These are phyloP conservation scores for Colletotrichum nymphaeae DNA, from an alignment of 2,329 filamentous ascomycete genomes.

Conservation along the genomic window DNA sequence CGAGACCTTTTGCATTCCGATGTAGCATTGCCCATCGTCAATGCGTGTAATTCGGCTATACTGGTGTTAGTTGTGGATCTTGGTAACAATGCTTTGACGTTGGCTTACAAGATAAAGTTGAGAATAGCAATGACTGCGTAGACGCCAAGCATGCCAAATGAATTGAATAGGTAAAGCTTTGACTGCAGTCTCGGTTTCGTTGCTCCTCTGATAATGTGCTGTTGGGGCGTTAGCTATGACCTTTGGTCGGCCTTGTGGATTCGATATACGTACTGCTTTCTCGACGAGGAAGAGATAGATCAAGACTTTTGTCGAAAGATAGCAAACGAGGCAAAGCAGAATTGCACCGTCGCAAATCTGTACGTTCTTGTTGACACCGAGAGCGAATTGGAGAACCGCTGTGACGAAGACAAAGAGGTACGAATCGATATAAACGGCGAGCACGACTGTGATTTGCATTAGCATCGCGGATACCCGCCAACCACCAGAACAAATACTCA, in stretches of 20 bases:
- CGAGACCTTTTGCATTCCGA: constrained; percentile 68
- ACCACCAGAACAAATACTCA: constrained; percentile 40
- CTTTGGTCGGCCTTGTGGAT: too few relatives aligned
- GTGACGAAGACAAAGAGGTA: constrained; percentile 70
- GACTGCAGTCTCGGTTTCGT: constrained; percentile 64
- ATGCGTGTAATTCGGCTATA: constrained; percentile 68
- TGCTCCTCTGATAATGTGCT: constrained; percentile 69
- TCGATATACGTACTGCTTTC: constrained; percentile 61
- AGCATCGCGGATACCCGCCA: not conserved
- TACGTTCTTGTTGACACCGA: constrained; percentile 64
- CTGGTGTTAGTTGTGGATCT: not conserved
- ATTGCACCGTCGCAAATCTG: constrained; percentile 68
- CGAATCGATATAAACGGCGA: constrained; percentile 70
- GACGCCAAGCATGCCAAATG: constrained; percentile 63
- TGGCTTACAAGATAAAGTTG: constrained; percentile 70
- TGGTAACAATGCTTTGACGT: not conserved
- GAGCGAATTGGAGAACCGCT: constrained; percentile 65
- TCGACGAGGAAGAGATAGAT: constrained; percentile 76
- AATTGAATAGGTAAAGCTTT: constrained; percentile 71
- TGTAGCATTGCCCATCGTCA: constrained; percentile 66
- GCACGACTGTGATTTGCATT: constrained; percentile 58
- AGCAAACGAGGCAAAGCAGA: constrained; percentile 69
- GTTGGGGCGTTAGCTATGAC: constrained; percentile 28
- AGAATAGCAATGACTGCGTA: constrained; percentile 62
- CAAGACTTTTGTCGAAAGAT: constrained; percentile 72